A percentile compares a stretch with the other conserved stretches of the same genome.
These are phyloP conservation scores for Teratosphaeria viscida DNA, from an alignment of 2,329 filamentous ascomycete species.

Conservation along the genomic window DNA sequence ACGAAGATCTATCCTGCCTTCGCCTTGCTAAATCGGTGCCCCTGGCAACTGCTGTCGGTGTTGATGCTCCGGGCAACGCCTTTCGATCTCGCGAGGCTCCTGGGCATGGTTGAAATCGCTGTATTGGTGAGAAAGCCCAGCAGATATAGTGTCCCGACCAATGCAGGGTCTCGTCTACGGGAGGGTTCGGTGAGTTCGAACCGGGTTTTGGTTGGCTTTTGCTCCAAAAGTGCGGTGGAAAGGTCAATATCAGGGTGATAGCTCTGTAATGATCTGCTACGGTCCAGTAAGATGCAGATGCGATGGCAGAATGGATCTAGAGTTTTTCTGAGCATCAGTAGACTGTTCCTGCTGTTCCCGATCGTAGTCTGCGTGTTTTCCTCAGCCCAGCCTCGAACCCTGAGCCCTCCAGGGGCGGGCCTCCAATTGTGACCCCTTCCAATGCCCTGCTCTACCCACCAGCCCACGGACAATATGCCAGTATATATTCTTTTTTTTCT, in stretches of 20 bases:
- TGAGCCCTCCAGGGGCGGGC: background rate
- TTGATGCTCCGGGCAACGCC: no score
- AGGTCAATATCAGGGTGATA: background rate
- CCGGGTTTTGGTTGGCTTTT: background rate
- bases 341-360: background rate
- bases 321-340: background rate
- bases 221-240: background rate
- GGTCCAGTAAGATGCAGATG: background rate
- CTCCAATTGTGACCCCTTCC: background rate
- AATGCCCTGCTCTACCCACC: background rate
- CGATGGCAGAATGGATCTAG: background rate
- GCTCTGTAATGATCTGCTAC: background rate
- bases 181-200: no score
- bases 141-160: no score
- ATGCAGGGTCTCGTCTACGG: no score
- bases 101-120: no score
- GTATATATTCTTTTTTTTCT: background rate
- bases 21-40: no score
- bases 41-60: no score
- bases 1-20: no score
- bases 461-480: background rate
- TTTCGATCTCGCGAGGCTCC: no score
- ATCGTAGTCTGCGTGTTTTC: background rate
- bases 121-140: no score
- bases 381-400: background rate